Conservation (phyloP, 306 rosid species). For the Prinsepia uniflora region DNA sequence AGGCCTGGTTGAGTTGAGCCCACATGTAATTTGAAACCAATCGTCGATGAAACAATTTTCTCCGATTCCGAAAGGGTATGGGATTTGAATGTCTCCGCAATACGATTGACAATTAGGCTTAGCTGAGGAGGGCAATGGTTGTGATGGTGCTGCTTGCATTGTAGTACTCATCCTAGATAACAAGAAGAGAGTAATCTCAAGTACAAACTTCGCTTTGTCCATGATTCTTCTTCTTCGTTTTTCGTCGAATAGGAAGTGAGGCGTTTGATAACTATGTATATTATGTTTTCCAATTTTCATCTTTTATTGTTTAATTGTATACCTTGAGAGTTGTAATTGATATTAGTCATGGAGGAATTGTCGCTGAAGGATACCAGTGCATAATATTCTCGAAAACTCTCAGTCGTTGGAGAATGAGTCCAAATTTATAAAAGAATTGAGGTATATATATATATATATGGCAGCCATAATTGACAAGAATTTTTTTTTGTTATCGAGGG, state of each 20-base stretch:
- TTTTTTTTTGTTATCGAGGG: too few relatives aligned
- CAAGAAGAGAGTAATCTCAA: not conserved
- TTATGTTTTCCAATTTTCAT: too few relatives aligned
- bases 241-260: too few relatives aligned
- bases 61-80: slow-evolving; percentile 21
- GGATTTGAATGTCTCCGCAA: slow-evolving; percentile 10
- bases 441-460: too few relatives aligned
- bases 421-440: not conserved
- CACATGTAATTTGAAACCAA: slow-evolving; percentile 9
- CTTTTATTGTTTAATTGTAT: too few relatives aligned
- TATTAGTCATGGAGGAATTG: not conserved
- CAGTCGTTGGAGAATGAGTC: not conserved
- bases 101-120: slow-evolving; percentile 7
- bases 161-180: not conserved
- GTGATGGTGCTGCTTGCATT: not conserved
- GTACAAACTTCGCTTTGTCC: not conserved
- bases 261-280: too few relatives aligned
- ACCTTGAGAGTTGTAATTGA: too few relatives aligned
- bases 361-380: not conserved
- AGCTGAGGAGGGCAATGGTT: not conserved
- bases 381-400: not conserved
- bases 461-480: too few relatives aligned
- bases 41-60: not conserved
- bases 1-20: slow-evolving; percentile 7
- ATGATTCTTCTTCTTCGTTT: not conserved